Conservation (phyloP, 1,284 basidiomycete species). For the Irpex rosettiformis region DNA sequence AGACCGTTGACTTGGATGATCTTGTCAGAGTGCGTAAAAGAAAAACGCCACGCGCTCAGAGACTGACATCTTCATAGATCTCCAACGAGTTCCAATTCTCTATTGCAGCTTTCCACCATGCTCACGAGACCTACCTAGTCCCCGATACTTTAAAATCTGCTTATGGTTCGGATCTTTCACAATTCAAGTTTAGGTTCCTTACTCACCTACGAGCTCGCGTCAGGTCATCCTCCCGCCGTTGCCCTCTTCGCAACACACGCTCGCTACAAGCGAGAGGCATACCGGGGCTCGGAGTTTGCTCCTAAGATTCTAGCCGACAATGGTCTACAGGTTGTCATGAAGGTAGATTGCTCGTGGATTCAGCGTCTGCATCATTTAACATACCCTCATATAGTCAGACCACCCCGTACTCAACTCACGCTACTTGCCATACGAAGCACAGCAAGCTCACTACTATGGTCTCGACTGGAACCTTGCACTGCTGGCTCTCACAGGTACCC, state of each 20-base stretch:
- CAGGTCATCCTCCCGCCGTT: conserved; percentile 57
- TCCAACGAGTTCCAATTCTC: conserved; percentile 81
- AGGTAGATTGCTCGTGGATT: conserved; percentile 39
- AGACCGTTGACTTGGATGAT: conserved; percentile 39
- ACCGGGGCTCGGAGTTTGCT: conserved; percentile 83
- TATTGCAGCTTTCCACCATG: conserved; percentile 84
- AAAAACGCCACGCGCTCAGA: neutral
- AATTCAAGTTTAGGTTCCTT: conserved; percentile 44
- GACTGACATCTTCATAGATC: conserved; percentile 34
- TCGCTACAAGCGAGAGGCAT: conserved; percentile 83
- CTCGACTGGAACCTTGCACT: conserved; percentile 59
- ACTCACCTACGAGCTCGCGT: neutral
- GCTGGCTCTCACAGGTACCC: conserved; percentile 73
- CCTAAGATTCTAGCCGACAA: conserved; percentile 75
- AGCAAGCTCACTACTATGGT: conserved; percentile 82
- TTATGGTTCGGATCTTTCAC: conserved; percentile 42
- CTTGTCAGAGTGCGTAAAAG: conserved; percentile 52
- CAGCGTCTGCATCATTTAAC: neutral
- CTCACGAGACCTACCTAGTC: conserved; percentile 85
- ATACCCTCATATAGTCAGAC: conserved; percentile 49
- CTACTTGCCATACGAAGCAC: conserved; percentile 80
- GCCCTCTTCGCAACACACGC: conserved; percentile 65
- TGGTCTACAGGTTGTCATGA: conserved; percentile 75
- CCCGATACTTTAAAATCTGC: conserved; percentile 75
- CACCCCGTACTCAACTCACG: conserved; percentile 77